These are phyloP conservation scores for Mortierella alpina DNA, from an alignment of 192 early-diverging fungal species.

Conservation along the genomic window DNA sequence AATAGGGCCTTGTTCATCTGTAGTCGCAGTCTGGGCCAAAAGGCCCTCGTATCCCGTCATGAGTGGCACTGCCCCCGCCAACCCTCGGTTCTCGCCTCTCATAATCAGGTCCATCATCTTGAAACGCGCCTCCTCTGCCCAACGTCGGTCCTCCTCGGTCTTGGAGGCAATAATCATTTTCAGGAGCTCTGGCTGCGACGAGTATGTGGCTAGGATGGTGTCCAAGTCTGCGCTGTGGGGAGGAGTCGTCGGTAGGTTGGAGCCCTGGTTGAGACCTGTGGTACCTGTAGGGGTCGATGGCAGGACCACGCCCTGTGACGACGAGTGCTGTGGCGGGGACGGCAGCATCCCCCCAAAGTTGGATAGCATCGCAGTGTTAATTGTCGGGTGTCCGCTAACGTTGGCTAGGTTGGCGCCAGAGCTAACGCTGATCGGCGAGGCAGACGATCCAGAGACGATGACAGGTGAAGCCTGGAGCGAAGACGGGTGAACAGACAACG, in stretches of 20 bases:
- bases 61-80: not conserved
- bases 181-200: slow-evolving; percentile 63
- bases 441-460: slow-evolving; percentile 15
- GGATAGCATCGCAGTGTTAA: slow-evolving; percentile 37
- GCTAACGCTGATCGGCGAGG: slow-evolving; percentile 31
- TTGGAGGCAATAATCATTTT: slow-evolving; percentile 64
- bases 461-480: slow-evolving; percentile 15
- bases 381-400: slow-evolving; percentile 31
- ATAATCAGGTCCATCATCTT: slow-evolving; percentile 60
- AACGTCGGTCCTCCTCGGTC: slow-evolving; percentile 67
- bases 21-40: slow-evolving; percentile 5
- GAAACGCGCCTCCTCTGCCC: slow-evolving; percentile 67
- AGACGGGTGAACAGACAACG: slow-evolving; percentile 18
- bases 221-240: slow-evolving; percentile 59
- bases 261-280: not conserved
- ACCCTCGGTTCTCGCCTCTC: slow-evolving; percentile 41
- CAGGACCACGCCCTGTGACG: not conserved
- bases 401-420: not conserved
- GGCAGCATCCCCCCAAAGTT: slow-evolving; percentile 26
- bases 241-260: slow-evolving; percentile 15
- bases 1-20: slow-evolving; percentile 1
- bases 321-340: slow-evolving; percentile 19
- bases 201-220: slow-evolving; percentile 58
- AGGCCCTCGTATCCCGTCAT: slow-evolving; percentile 37
- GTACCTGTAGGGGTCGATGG: slow-evolving; percentile 12